Base-by-base conservation (phyloP, 768 basidiomycete species). In the Lactarius indigo region DNA sequence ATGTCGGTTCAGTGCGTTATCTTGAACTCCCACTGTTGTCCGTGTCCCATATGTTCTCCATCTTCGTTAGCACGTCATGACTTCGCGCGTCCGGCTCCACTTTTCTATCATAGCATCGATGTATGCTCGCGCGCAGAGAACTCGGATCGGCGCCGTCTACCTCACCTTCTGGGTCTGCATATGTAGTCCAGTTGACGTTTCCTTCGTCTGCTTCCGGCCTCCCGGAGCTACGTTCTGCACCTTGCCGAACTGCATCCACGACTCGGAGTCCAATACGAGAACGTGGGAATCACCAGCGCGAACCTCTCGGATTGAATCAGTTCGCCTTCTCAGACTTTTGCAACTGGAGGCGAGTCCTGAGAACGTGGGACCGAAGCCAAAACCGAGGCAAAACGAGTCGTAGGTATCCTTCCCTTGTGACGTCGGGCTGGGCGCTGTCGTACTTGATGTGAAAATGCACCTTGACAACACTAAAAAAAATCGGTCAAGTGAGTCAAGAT, bases 241-340 rank as follows among this genome's bases (percentile, higher is more conserved):
- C 90, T 97, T 95, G 76, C 96, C 92, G 73, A 95, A 94, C 74
- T 98, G 96, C 5, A 88, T 90, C 76, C 92, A 90, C 66, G 98
- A 83, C 73, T 96, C 92, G 80, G 80, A 79, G 94, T 85, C 1
- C 90, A 87, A 50, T 74, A 81, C 15, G 90, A 86, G 73, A 90
- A 87, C 58, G 91, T n/a, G 87, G 15, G 89, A 73, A 85, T 75
- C 61, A 86, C 78, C 0, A 90, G 91, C 20, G 82, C 20, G 82
- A 85, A 3, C 90, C 91, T 70, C 57, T 68, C 72, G 23, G 65
- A 76, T 50, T 75, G 77, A 58, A 65, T 74, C 55, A 61, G 72
- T 42, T 70, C 63, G 39, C 75, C 75, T 17, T 84, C 71, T 31
- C 61, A 35, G 39, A 41, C 17, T 1, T 79, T 61, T 86, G 87